Evolutionary conservation across 495 filamentous ascomycete species (phyloP).

Genomic region (Hypoxylon cercidicola): DNA sequence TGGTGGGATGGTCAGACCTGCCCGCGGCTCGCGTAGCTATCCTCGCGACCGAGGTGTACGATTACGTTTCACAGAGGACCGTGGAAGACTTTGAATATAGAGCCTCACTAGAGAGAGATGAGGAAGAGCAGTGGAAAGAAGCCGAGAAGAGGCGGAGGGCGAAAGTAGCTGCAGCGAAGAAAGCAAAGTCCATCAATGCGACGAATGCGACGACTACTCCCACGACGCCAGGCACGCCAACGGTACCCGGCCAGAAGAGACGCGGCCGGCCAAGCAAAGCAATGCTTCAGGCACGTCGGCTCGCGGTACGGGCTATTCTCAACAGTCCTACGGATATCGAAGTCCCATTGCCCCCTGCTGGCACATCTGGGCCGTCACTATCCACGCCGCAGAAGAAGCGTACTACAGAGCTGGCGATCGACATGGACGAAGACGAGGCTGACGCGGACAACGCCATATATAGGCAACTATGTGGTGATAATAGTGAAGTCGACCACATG

Average conservation of each 20-base stretch:
- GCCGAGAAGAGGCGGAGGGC: conserved; percentile 23
- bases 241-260: conserved; percentile 7
- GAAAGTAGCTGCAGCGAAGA: conserved; percentile 22
- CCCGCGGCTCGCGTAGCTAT: conserved; percentile 52
- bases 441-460: conserved; percentile 38
- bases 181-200: background rate
- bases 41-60: conserved; percentile 50
- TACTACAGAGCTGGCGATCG: conserved; percentile 11
- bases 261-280: conserved; percentile 47
- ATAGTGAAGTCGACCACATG: conserved; percentile 17
- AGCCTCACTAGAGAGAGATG: conserved; percentile 43
- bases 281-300: conserved; percentile 33
- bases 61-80: conserved; percentile 58
- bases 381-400: conserved; percentile 46
- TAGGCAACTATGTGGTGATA: conserved; percentile 26
- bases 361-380: conserved; percentile 40
- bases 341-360: conserved; percentile 24
- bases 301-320: conserved; percentile 31
- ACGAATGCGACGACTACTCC: conserved; percentile 17
- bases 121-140: conserved; percentile 32
- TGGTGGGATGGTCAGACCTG: conserved; percentile 56
- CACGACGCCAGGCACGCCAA: conserved; percentile 6
- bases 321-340: conserved; percentile 27
- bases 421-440: conserved; percentile 38
- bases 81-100: conserved; percentile 58